phyloP scores from a whole-genome alignment of 371 early-diverging fungal species.

The Rhizopus delemar region DNA sequence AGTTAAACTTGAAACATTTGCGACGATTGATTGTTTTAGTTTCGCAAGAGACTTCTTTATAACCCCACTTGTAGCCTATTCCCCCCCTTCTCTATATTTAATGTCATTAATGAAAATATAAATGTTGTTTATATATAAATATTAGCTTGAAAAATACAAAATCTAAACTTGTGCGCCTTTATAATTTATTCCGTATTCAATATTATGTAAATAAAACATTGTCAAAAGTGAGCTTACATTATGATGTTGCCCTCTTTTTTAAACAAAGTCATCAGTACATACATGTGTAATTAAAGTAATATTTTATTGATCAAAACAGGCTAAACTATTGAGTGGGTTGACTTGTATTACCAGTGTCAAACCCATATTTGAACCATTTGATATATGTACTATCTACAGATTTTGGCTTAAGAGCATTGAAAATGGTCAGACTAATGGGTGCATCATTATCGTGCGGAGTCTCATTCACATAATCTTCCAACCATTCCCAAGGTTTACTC shows the following conservation, averaged over 20 bases:
- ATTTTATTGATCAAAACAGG: too few relatives aligned
- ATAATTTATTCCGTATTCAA: too few relatives aligned
- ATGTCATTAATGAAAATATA: too few relatives aligned
- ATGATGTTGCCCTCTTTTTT: too few relatives aligned
- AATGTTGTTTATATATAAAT: too few relatives aligned
- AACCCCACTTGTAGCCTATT: neutral
- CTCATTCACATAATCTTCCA: conserved; percentile 59
- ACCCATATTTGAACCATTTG: conserved; percentile 49
- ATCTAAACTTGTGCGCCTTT: too few relatives aligned
- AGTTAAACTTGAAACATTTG: conserved; percentile 42
- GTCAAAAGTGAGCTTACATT: too few relatives aligned
- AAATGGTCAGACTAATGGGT: conserved; percentile 42
- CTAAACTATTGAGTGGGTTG: neutral
- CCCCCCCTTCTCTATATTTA: neutral
- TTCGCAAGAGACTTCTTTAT: conserved; percentile 10
- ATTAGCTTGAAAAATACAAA: too few relatives aligned
- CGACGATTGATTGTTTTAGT: conserved; percentile 30
- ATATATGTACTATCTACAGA: conserved; percentile 41
- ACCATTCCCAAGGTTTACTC: conserved; percentile 67
- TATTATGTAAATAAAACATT: too few relatives aligned
- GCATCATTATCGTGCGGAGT: conserved; percentile 51
- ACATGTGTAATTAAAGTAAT: too few relatives aligned
- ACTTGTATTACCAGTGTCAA: conserved; percentile 16
- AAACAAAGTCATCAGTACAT: too few relatives aligned
- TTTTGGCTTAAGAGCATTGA: conserved; percentile 41